Conservation (phyloP, 768 basidiomycete genomes). For the Mycena pura region DNA sequence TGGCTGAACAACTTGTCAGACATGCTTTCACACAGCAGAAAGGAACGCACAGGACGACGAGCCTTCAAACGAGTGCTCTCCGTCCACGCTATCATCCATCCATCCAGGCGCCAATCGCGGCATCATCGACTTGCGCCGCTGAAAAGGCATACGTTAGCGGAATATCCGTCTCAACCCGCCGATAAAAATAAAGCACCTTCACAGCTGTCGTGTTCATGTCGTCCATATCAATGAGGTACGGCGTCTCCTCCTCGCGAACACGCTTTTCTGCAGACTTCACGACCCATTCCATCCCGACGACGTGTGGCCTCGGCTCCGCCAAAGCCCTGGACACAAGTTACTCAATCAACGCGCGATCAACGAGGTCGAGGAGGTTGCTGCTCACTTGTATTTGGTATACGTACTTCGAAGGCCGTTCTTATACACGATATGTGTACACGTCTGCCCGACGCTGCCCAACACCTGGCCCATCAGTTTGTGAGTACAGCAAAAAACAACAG, state of each 20-base stretch:
- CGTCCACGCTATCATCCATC: constrained; percentile 37
- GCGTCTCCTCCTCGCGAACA: constrained; percentile 65
- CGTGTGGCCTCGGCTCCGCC: constrained; percentile 70
- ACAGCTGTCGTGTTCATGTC: constrained; percentile 62
- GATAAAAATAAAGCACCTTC: constrained; percentile 55
- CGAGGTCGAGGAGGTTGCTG: constrained; percentile 1
- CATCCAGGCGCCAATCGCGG: constrained; percentile 61
- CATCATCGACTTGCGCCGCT: constrained; percentile 80
- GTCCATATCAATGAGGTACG: constrained; percentile 71
- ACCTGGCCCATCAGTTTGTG: constrained; percentile 46
- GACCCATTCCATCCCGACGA: constrained; percentile 90
- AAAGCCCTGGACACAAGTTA: constrained; percentile 40
- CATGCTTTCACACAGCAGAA: not conserved
- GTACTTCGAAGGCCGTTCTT: constrained; percentile 85
- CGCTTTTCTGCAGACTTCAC: constrained; percentile 83
- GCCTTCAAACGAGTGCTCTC: constrained; percentile 51
- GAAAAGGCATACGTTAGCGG: not conserved
- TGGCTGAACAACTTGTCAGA: constrained; percentile 40
- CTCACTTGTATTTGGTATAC: constrained; percentile 71
- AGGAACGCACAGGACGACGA: constrained; percentile 50
- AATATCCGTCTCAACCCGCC: too few relatives aligned
- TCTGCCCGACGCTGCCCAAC: constrained; percentile 68
- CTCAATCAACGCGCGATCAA: not conserved
- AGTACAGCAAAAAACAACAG: not conserved
- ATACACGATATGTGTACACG: constrained; percentile 84